These are phyloP conservation scores for Melastoma candidum DNA, from an alignment of 441 rosid species.

Conservation along the genomic window DNA sequence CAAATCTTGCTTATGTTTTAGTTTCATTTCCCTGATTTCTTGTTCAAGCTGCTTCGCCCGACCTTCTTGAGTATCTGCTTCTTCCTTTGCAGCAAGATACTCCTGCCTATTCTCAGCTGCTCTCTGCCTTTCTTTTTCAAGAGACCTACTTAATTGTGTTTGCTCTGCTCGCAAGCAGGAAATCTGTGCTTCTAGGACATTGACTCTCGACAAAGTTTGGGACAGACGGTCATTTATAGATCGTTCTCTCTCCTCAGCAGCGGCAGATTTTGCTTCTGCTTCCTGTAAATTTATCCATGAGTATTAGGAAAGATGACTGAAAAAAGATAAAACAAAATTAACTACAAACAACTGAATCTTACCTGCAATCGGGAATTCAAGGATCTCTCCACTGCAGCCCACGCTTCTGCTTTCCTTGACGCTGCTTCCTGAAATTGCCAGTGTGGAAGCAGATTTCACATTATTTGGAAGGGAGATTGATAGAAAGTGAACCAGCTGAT, in stretches of 20 bases:
- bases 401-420: conserved; percentile 86
- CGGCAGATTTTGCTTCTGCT: conserved; percentile 89
- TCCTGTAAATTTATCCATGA: conserved; percentile 42
- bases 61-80: conserved; percentile 89
- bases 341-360: conserved; percentile 1
- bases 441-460: conserved; percentile 11
- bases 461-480: background rate
- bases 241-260: conserved; percentile 88
- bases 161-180: conserved; percentile 96
- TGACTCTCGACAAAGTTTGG: conserved; percentile 84
- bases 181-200: conserved; percentile 99
- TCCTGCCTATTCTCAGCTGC: conserved; percentile 98
- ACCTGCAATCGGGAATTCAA: conserved; percentile 89
- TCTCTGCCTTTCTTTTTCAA: conserved; percentile 97
- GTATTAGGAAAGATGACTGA: conserved; percentile 9
- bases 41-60: conserved; percentile 82
- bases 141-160: conserved; percentile 82
- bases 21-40: conserved; percentile 70
- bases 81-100: conserved; percentile 93
- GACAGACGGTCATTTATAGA: conserved; percentile 86
- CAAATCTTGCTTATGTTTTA: conserved; percentile 82
- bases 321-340: background rate
- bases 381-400: conserved; percentile 95
- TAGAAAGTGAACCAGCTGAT: background rate
- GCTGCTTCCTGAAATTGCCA: conserved; percentile 58